Evolutionary conservation across 352 stramenopile genomes (phyloP).

Genomic region (Globisporangium ultimum): DNA sequence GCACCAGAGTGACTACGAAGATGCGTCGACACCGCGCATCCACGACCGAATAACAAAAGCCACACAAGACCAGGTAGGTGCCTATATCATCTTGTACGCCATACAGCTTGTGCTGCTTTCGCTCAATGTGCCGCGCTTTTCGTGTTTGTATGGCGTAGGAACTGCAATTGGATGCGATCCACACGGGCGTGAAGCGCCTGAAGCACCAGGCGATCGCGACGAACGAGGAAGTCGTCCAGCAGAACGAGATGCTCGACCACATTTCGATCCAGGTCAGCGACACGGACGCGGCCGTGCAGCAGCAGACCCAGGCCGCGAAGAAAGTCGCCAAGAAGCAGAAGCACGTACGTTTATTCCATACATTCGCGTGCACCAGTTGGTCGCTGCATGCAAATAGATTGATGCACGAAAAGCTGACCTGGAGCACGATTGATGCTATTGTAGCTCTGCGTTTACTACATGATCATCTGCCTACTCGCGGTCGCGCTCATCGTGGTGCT

Average conservation of each 20-base stretch:
- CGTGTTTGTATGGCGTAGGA: conserved; percentile 23
- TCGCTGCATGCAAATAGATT: not conserved
- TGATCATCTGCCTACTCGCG: conserved; percentile 50
- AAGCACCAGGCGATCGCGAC: conserved; percentile 50
- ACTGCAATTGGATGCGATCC: conserved; percentile 51
- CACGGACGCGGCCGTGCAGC: conserved; percentile 35
- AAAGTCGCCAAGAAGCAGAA: conserved; percentile 44
- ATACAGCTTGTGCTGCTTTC: no score
- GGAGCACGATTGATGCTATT: not conserved
- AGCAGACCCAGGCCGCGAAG: conserved; percentile 48
- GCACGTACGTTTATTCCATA: conserved; percentile 17
- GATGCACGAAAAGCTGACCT: not conserved
- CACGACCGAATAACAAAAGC: conserved; percentile 49
- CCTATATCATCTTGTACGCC: no score
- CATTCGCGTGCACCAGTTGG: not conserved
- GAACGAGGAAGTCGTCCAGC: conserved; percentile 54
- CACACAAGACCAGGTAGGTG: conserved; percentile 33
- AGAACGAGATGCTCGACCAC: conserved; percentile 62
- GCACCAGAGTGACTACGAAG: conserved; percentile 40
- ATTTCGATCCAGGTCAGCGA: conserved; percentile 42
- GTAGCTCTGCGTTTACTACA: conserved; percentile 51
- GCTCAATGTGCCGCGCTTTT: no score
- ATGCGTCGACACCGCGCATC: conserved; percentile 43
- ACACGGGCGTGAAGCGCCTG: conserved; percentile 44
- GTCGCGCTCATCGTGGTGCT: conserved; percentile 50